These are phyloP conservation scores for Moniliophthora roreri DNA, from an alignment of 1,284 basidiomycete genomes.

Conservation along the genomic window DNA sequence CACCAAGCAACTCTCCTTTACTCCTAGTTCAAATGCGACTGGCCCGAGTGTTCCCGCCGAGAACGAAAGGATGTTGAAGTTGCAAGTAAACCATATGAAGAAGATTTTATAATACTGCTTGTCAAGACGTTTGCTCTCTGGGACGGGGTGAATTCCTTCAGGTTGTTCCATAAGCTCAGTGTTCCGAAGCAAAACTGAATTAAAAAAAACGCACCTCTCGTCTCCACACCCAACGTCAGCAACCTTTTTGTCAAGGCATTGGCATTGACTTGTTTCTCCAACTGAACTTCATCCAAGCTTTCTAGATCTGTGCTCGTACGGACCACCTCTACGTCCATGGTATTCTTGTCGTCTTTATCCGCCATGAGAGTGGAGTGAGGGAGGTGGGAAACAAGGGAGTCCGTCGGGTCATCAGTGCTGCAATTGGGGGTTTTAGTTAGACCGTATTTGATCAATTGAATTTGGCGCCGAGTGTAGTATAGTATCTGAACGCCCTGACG, in stretches of 20 bases:
- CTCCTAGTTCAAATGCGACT: constrained; percentile 61
- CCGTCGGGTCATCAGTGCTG: too few relatives aligned
- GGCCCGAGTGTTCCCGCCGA: constrained; percentile 77
- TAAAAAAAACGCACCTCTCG: neutral
- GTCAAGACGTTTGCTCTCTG: neutral
- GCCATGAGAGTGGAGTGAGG: too few relatives aligned
- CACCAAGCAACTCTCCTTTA: constrained; percentile 70
- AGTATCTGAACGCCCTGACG: too few relatives aligned
- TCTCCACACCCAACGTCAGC: neutral
- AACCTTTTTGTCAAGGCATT: neutral
- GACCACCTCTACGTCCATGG: too few relatives aligned
- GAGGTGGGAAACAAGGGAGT: too few relatives aligned
- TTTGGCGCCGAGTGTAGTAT: too few relatives aligned
- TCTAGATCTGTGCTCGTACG: neutral
- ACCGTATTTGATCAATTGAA: too few relatives aligned
- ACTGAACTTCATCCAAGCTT: neutral
- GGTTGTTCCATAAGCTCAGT: neutral
- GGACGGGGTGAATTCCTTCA: constrained; percentile 2
- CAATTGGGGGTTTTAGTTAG: too few relatives aligned
- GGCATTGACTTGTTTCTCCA: neutral
- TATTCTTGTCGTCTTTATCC: too few relatives aligned
- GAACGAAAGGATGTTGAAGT: constrained; percentile 78
- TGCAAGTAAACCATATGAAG: constrained; percentile 74
- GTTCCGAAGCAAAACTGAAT: neutral
- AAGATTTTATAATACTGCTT: constrained; percentile 71